Percentiles rank a stretch among this genome's conserved stretches.
Evolutionary conservation across 768 basidiomycete species (phyloP).

Genomic region (Cystofilobasidium macerans): DNA sequence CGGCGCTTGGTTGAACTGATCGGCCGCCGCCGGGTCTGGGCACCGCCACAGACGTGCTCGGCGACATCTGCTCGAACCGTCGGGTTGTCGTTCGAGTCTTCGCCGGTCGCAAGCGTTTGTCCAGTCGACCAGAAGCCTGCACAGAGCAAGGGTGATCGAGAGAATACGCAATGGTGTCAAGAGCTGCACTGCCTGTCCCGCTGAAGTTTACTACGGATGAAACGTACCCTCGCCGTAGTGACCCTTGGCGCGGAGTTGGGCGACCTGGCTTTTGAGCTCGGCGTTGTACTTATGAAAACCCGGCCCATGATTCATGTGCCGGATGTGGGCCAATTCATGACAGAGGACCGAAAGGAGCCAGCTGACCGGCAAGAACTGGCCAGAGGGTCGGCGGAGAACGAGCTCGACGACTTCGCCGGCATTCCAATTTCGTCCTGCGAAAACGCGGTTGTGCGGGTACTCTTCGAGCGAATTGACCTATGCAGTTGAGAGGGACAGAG

Average conservation of each 20-base stretch:
- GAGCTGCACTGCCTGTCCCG: too few relatives aligned
- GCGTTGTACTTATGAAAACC: neutral
- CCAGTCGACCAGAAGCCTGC: slow-evolving; percentile 9
- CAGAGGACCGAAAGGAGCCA: neutral
- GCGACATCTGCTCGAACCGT: neutral
- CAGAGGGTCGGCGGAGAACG: neutral
- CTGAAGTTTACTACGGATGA: neutral
- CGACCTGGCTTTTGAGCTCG: neutral
- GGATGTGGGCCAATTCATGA: neutral
- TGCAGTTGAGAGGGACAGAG: too few relatives aligned
- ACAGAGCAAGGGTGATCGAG: too few relatives aligned
- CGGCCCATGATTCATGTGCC: slow-evolving; percentile 9
- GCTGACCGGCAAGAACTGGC: neutral
- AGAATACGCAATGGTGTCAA: neutral
- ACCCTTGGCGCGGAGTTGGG: neutral
- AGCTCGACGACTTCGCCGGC: slow-evolving; percentile 3
- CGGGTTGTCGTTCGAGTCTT: neutral
- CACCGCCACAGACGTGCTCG: neutral
- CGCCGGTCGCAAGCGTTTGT: neutral
- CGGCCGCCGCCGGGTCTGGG: neutral
- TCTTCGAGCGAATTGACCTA: neutral
- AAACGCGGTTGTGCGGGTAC: neutral
- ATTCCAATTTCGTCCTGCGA: slow-evolving; percentile 6
- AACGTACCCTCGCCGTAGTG: slow-evolving; percentile 7
- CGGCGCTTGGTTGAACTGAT: neutral